These are phyloP conservation scores for Caryopteris hybrid DNA, from an alignment of 305 asterid species.

Conservation along the genomic window DNA sequence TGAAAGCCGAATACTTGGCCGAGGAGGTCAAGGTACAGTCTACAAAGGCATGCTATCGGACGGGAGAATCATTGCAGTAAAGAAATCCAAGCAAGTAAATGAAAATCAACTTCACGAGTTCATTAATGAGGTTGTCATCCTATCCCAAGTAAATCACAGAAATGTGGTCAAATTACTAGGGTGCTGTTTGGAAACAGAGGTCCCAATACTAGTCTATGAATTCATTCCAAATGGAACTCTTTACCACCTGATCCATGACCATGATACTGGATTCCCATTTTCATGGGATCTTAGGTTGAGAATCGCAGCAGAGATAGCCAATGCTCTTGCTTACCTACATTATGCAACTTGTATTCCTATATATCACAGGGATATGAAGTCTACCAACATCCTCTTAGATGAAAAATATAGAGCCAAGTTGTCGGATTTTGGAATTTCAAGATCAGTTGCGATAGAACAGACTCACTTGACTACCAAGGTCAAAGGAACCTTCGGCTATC, in stretches of 20 bases:
- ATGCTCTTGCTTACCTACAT: constrained; percentile 36
- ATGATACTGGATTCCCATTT: constrained; percentile 19
- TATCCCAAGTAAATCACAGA: constrained; percentile 40
- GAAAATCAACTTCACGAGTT: constrained; percentile 23
- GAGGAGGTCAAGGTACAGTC: constrained; percentile 45
- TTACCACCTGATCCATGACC: constrained; percentile 31
- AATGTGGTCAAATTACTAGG: constrained; percentile 38
- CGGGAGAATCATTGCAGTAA: constrained; percentile 37
- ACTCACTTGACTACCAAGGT: constrained; percentile 38
- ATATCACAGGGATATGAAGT: constrained; percentile 40
- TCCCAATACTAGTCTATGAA: constrained; percentile 34
- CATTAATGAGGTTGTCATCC: constrained; percentile 39
- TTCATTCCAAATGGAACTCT: constrained; percentile 35
- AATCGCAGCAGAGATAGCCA: constrained; percentile 31
- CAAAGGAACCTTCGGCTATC: constrained; percentile 34
- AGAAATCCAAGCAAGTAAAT: constrained; percentile 23
- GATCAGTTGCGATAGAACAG: constrained; percentile 21
- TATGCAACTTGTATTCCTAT: constrained; percentile 30
- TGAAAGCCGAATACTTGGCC: constrained; percentile 35
- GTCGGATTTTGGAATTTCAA: constrained; percentile 39
- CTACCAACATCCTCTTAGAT: constrained; percentile 33
- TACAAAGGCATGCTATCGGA: constrained; percentile 43
- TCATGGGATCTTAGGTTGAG: constrained; percentile 34
- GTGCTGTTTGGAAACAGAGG: constrained; percentile 40
- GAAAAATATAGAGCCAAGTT: constrained; percentile 30